Percentiles rank a stretch among this genome's conserved stretches.
Conservation (phyloP, 495 filamentous ascomycete species). For the Niebla homalea region DNA sequence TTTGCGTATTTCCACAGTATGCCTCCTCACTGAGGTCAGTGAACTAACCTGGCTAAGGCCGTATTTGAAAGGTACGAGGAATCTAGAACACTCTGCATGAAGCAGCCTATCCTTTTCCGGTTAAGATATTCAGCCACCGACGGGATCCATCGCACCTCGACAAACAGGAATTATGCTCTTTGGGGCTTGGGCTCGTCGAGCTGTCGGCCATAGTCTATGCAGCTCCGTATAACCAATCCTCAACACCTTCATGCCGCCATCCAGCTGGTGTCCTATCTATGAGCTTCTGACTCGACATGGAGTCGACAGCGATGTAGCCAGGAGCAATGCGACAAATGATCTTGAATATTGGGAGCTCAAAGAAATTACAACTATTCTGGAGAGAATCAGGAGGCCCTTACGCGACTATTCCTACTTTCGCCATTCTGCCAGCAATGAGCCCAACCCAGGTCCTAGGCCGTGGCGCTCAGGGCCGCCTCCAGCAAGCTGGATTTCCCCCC, state of each 20-base stretch:
- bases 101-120: neutral
- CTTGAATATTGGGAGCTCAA: neutral
- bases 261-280: neutral
- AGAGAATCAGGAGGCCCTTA: neutral
- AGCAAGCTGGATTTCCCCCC: neutral
- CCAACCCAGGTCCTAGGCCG: neutral
- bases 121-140: neutral
- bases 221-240: neutral
- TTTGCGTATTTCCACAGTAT: too few species aligned
- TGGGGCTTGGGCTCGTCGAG: neutral
- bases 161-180: too few species aligned
- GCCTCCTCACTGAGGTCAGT: too few species aligned
- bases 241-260: neutral
- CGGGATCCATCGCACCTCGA: neutral
- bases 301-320: neutral
- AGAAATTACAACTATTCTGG: neutral
- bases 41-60: too few species aligned
- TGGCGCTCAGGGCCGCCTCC: too few species aligned
- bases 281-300: conserved; percentile 1
- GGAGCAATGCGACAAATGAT: neutral
- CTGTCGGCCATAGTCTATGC: neutral
- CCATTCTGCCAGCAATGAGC: neutral
- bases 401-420: neutral
- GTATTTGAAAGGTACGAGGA: too few species aligned
- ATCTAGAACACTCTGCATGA: neutral